Evolutionary conservation across 495 filamentous ascomycete genomes (phyloP).

Genomic region (Penicillium cinerascens): DNA sequence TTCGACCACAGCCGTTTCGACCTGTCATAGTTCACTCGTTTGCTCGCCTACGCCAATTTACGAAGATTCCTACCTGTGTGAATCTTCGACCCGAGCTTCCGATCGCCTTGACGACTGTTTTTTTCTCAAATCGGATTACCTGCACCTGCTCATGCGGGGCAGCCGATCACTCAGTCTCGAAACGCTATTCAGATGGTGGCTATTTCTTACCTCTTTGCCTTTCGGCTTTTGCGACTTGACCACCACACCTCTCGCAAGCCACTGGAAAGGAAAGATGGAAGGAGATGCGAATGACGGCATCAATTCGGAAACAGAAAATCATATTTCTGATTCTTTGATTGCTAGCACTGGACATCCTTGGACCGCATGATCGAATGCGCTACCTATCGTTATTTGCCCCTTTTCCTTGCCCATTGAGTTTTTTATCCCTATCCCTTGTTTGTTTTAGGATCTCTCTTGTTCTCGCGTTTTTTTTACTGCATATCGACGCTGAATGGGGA

Average conservation of each 20-base stretch:
- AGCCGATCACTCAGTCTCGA: conserved; percentile 26
- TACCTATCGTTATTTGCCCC: conserved; percentile 12
- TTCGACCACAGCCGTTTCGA: conserved; percentile 39
- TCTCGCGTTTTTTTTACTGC: conserved; percentile 14
- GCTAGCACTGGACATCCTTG: conserved; percentile 25
- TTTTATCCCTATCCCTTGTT: conserved; percentile 17
- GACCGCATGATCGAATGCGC: conserved; percentile 18
- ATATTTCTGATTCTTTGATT: conserved; percentile 19
- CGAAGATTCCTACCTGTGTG: conserved; percentile 3
- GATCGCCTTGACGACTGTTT: conserved; percentile 13
- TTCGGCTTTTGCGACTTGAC: conserved; percentile 13
- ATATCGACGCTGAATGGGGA: conserved; percentile 29
- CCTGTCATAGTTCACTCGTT: conserved; percentile 19
- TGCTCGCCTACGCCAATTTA: conserved; percentile 8
- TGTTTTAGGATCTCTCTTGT: conserved; percentile 11
- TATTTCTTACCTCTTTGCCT: conserved; percentile 34
- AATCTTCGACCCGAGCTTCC: conserved; percentile 8
- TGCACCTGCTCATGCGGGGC: conserved; percentile 18
- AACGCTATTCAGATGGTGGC: conserved; percentile 39
- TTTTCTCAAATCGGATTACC: conserved; percentile 13
- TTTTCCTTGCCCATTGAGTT: conserved; percentile 12
- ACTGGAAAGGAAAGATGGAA: conserved; percentile 28
- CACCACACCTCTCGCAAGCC: conserved; percentile 8
- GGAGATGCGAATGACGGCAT: conserved; percentile 38
- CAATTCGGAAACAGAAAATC: conserved; percentile 21